Conservation (phyloP, 2,329 filamentous ascomycete genomes). For the Fusarium metavorans region DNA sequence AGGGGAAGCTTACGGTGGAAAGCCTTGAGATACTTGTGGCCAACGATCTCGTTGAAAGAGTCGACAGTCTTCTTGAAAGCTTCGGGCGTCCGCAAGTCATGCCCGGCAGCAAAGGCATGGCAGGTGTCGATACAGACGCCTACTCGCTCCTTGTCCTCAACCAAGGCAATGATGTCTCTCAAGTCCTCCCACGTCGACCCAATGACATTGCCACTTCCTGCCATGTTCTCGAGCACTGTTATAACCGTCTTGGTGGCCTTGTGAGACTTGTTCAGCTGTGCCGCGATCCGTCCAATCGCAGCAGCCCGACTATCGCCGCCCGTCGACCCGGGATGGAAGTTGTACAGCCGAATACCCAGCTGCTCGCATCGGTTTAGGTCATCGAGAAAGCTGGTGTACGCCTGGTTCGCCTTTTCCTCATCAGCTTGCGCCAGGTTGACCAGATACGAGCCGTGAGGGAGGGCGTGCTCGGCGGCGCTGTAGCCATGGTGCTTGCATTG, state of each 20-base stretch:
- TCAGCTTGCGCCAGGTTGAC: slow-evolving; percentile 95
- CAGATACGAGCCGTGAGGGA: slow-evolving; percentile 96
- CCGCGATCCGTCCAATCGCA: slow-evolving; percentile 83
- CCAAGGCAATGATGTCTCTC: slow-evolving; percentile 81
- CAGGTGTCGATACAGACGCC: slow-evolving; percentile 98
- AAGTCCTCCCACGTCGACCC: slow-evolving; percentile 89
- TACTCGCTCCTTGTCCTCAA: slow-evolving; percentile 85
- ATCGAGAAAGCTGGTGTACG: slow-evolving; percentile 87
- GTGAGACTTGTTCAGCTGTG: slow-evolving; percentile 85
- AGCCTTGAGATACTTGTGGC: slow-evolving; percentile 82
- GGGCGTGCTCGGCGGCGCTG: slow-evolving; percentile 76
- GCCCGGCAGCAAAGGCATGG: slow-evolving; percentile 93
- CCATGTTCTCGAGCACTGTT: slow-evolving; percentile 96
- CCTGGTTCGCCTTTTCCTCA: slow-evolving; percentile 82
- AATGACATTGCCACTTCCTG: slow-evolving; percentile 87
- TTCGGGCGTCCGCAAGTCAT: slow-evolving; percentile 83
- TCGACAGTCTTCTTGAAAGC: slow-evolving; percentile 80
- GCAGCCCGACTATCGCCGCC: slow-evolving; percentile 74
- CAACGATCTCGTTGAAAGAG: slow-evolving; percentile 82
- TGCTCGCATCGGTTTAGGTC: slow-evolving; percentile 87
- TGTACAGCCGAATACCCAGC: slow-evolving; percentile 92
- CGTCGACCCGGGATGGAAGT: slow-evolving; percentile 94
- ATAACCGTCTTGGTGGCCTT: slow-evolving; percentile 80
- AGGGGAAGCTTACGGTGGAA: slow-evolving; percentile 68
- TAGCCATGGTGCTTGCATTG: slow-evolving; percentile 78